Evolutionary conservation across 2,329 filamentous ascomycete species (phyloP).

Genomic region (Nemania sp.): DNA sequence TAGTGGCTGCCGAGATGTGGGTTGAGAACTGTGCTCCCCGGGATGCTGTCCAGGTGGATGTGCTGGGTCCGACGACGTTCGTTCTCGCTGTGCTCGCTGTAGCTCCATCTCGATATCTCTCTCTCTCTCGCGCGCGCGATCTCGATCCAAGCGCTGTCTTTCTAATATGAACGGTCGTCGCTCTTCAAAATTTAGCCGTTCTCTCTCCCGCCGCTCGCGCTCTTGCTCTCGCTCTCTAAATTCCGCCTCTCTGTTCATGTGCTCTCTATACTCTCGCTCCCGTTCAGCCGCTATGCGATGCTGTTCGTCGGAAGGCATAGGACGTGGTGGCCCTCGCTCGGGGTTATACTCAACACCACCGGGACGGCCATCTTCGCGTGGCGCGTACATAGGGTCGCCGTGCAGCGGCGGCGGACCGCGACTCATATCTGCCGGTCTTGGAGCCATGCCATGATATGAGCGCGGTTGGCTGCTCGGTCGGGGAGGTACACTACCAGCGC

Average conservation of each 20-base stretch:
- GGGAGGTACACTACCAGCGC: conserved; percentile 56
- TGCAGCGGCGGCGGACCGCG: conserved; percentile 51
- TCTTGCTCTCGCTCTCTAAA: conserved; percentile 63
- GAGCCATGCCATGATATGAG: conserved; percentile 59
- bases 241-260: conserved; percentile 55
- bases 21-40: conserved; percentile 60
- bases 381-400: conserved; percentile 59
- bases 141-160: conserved; percentile 59
- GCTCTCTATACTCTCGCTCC: conserved; percentile 52
- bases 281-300: conserved; percentile 64
- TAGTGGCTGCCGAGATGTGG: conserved; percentile 50
- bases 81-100: conserved; percentile 54
- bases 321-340: conserved; percentile 59
- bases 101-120: conserved; percentile 42
- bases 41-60: conserved; percentile 60
- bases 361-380: conserved; percentile 61
- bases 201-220: conserved; percentile 58
- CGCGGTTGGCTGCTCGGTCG: conserved; percentile 66
- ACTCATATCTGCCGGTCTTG: conserved; percentile 61
- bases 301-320: conserved; percentile 66
- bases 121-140: conserved; percentile 51
- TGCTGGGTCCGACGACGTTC: conserved; percentile 63
- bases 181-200: conserved; percentile 54
- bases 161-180: conserved; percentile 46
- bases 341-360: conserved; percentile 64